These are phyloP conservation scores for Theobroma cacao DNA, from an alignment of 345 rosid species.

Conservation along the genomic window DNA sequence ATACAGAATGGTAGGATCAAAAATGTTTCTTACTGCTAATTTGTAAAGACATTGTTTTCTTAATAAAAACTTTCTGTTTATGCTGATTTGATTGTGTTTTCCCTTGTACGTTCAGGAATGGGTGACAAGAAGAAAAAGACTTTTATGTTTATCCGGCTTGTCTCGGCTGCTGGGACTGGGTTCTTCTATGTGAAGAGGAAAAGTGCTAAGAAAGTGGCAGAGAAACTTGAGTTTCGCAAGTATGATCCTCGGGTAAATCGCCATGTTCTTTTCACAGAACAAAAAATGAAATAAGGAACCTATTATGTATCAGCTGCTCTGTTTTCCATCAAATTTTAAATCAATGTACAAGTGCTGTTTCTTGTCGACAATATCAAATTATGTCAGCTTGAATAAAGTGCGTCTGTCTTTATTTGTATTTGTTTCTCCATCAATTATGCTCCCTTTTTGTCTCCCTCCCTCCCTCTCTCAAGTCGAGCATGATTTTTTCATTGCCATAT, in stretches of 20 bases:
- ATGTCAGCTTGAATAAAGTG: not conserved
- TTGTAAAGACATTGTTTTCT: not conserved
- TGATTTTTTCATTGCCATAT: not conserved
- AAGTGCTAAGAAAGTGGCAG: conserved; percentile 67
- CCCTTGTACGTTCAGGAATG: conserved; percentile 34
- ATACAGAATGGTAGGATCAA: not conserved
- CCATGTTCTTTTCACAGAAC: conserved; percentile 88
- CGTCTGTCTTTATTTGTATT: not conserved
- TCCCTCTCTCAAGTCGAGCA: not conserved
- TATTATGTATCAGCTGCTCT: not conserved
- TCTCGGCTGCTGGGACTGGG: conserved; percentile 95
- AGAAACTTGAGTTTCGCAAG: conserved; percentile 93
- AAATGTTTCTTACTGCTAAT: not conserved
- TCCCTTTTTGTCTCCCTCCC: not conserved
- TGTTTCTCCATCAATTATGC: not conserved
- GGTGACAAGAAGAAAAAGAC: conserved; percentile 92
- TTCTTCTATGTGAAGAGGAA: conserved; percentile 96
- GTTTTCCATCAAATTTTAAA: not conserved
- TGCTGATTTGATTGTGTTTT: conserved; percentile 4
- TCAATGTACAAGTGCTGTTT: not conserved
- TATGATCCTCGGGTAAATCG: conserved; percentile 92
- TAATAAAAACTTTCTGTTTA: not conserved
- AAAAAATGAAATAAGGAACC: conserved; percentile 75
- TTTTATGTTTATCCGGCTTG: conserved; percentile 84
- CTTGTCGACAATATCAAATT: not conserved